Evolutionary conservation across 163 green algal species (phyloP), one percentile per base, ranked within the genome.

Genomic region (Prototheca stagnorum): DNA sequence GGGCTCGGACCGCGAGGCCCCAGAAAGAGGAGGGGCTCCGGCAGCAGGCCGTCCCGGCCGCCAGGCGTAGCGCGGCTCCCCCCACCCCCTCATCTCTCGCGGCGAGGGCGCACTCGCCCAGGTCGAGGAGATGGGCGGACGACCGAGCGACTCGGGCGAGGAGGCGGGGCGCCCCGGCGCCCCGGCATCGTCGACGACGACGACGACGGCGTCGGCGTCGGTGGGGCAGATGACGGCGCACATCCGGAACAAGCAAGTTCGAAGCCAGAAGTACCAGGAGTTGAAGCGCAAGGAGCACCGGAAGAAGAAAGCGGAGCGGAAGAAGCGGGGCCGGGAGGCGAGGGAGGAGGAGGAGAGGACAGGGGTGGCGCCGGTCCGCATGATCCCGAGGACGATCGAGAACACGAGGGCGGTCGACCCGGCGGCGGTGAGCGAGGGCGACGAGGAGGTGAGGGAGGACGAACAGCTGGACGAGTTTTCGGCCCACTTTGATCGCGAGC

Each of bases 211-310:
- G 42, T 19, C 25, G 3, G 42, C 24, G 19, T 25, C 12, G 31
- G 62, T 92, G 27, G 83, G 84, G 2, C 61, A 83, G 69, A 72
- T 70, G 27, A 89, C 79, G 0, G 76, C 54, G 36, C 48, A 72
- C 47, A 93, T 94, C 20, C 62, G 59, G 27, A 94, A 94, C 61
- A 94, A 93, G 56, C 72, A 77, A 19, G 69, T 78, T 0, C 68
- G 82, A 11, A 67, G 65, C 8, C 64, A 84, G 49, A 39, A 72
- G 19, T 95, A 93, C 44, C 53, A 54, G 4, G 84, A 91, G 53
- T 68, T 94, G 2, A 85, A 81, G 53, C 59, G 79, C 41, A 75
- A 86, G 50, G 64, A 78, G 21, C 70, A 85, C 49, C 70, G 81
- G 21, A 27, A 27, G 7, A 88, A 93, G 56, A 76, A 79, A 35